These are phyloP conservation scores for Abelmoschus esculentus DNA, from an alignment of 345 rosid genomes.

Conservation along the genomic window DNA sequence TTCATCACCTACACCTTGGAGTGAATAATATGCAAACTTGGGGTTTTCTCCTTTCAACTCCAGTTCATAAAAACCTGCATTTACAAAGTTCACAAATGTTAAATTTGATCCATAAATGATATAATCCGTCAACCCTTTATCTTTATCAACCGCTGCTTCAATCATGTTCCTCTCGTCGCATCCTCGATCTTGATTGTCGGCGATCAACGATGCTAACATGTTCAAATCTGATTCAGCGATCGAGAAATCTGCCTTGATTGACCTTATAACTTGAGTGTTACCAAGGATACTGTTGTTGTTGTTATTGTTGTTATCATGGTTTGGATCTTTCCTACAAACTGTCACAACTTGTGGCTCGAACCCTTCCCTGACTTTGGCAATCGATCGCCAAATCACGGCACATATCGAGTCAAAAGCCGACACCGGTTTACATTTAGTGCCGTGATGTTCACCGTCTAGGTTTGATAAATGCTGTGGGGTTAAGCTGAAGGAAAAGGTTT, in stretches of 20 bases:
- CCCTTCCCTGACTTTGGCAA: conserved; percentile 39
- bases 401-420: conserved; percentile 37
- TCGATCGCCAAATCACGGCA: conserved; percentile 51
- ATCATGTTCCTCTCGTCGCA: conserved; percentile 39
- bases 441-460: neutral
- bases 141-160: conserved; percentile 31
- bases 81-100: conserved; percentile 48
- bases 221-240: conserved; percentile 22
- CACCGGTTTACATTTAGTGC: neutral
- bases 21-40: conserved; percentile 25
- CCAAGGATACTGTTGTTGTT: conserved; percentile 16
- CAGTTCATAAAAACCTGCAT: conserved; percentile 33
- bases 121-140: conserved; percentile 38
- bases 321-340: conserved; percentile 36
- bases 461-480: conserved; percentile 20
- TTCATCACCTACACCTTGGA: conserved; percentile 55
- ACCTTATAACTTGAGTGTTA: conserved; percentile 38
- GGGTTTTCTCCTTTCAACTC: conserved; percentile 39
- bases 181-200: conserved; percentile 10
- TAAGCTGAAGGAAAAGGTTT: conserved; percentile 30
- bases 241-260: conserved; percentile 26
- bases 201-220: conserved; percentile 22
- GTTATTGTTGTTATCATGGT: conserved; percentile 12
- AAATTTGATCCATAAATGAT: conserved; percentile 56
- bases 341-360: conserved; percentile 35